A percentile compares a stretch with the other conserved stretches of the same genome.
These are phyloP conservation scores for Taxawa tesnikishii DNA, from an alignment of 2,329 filamentous ascomycete genomes.

Conservation along the genomic window DNA sequence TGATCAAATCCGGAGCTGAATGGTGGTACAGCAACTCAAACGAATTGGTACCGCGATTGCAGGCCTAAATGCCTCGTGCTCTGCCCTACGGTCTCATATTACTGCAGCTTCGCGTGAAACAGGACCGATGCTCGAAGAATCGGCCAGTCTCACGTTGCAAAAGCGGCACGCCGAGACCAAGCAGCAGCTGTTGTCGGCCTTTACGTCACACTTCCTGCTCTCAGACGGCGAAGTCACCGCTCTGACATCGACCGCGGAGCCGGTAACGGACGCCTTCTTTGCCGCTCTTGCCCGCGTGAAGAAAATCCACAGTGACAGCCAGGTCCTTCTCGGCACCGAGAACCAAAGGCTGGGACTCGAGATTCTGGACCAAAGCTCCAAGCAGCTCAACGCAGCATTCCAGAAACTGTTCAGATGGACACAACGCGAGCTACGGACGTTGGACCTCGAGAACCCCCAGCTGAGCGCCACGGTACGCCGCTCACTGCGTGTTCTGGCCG, in stretches of 20 bases:
- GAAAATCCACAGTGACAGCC: slow-evolving; percentile 76
- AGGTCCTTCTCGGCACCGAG: slow-evolving; percentile 78
- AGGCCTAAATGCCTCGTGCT: slow-evolving; percentile 66
- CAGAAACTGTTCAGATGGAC: slow-evolving; percentile 96
- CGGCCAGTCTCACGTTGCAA: slow-evolving; percentile 58
- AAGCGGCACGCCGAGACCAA: slow-evolving; percentile 66
- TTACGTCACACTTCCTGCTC: slow-evolving; percentile 73
- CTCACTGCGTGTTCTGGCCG: slow-evolving; percentile 75
- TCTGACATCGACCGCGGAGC: slow-evolving; percentile 66
- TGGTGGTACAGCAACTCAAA: slow-evolving; percentile 61
- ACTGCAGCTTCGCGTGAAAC: slow-evolving; percentile 64
- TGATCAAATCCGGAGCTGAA: too few species aligned
- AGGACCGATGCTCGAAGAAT: slow-evolving; percentile 62
- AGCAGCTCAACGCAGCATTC: slow-evolving; percentile 75
- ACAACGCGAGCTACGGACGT: slow-evolving; percentile 78
- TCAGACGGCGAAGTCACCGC: slow-evolving; percentile 67
- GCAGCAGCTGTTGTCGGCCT: slow-evolving; percentile 63
- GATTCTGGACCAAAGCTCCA: slow-evolving; percentile 81
- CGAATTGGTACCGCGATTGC: slow-evolving; percentile 70
- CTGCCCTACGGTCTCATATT: slow-evolving; percentile 69
- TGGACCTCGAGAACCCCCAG: slow-evolving; percentile 90
- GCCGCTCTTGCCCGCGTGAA: slow-evolving; percentile 64
- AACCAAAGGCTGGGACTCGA: slow-evolving; percentile 80
- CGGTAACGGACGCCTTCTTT: slow-evolving; percentile 81
- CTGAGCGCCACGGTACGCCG: slow-evolving; percentile 75